Base-by-base conservation (phyloP, 192 early-diverging fungal genomes). In the Spinellus fusiger region DNA sequence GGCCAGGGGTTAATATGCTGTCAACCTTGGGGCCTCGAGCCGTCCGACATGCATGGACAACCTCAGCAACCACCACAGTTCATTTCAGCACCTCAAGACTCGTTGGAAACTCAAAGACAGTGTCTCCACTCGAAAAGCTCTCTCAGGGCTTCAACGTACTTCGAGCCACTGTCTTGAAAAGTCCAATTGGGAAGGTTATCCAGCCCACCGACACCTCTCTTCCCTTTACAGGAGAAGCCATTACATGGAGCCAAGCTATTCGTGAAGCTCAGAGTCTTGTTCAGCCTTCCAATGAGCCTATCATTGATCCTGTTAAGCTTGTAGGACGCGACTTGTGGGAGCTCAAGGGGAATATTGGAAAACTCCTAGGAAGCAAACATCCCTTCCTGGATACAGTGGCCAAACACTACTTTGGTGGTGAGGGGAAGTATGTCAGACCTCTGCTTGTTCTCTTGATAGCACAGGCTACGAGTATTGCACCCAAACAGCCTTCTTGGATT, bases 341-440 rank as follows among this genome's bases (percentile, higher is more conserved):
- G 31, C 80, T 98, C 20, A 94, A 90, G 28, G 79, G 80, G 47
- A 93, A 96, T 64, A 90, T 98, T 53, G 78, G 84, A 20, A 76
- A 80, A 35, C 78, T 98, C 15, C 62, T 98, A 26, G 93, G 93
- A 29, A 85, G 81, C 58, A 89, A 87, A 15, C 94, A 96, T 64
- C 94, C 94, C 23, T 87, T 96, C 66, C 75, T 98, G 13, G 82
- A 89, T 44, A 93, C 91, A 15, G 84, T 98, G 44, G 84, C 84
- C 52, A 85, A 84, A 59, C 94, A 98, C 71, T 98, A 98, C 68
- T 94, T 96, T 64, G 68, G 65, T 33, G 79, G 85, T 18, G 83
- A 89, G 12, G 93, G 92, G 23, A 96, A 98, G 69, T 91, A 93
- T 66, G 85, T 98, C 27, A 84, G 96, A 28, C 96, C 96, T 8